Conservation (phyloP, 148 eudicot genomes). For the Vaccinium myrtillus region DNA sequence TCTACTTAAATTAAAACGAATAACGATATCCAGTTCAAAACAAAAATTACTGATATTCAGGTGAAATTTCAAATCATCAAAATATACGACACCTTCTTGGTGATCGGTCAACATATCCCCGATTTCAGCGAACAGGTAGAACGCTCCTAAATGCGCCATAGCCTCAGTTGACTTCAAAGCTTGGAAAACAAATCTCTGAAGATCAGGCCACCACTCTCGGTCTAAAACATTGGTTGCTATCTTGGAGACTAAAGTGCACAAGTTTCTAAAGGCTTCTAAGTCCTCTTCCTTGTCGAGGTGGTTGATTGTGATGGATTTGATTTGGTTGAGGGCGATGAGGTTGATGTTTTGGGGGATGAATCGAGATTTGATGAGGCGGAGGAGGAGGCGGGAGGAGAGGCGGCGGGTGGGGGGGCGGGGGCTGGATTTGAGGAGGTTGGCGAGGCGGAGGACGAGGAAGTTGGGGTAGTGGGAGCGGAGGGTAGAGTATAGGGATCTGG, state of each 20-base stretch:
- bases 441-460: background rate
- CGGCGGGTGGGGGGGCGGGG: background rate
- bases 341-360: background rate
- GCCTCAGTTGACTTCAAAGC: background rate
- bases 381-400: background rate
- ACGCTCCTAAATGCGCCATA: background rate
- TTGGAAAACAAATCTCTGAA: background rate
- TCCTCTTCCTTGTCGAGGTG: background rate
- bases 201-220: background rate
- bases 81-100: background rate
- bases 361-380: background rate
- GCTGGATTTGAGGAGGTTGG: background rate
- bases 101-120: background rate
- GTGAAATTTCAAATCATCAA: no score
- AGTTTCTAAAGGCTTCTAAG: background rate
- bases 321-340: background rate
- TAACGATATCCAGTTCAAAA: no score
- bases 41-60: no score
- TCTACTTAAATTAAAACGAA: no score
- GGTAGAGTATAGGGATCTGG: background rate
- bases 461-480: background rate
- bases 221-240: background rate
- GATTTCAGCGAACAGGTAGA: background rate
- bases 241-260: background rate
- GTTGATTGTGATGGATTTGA: background rate